Conservation (phyloP, 1,139 yeast species). For the Magnusiomyces suaveolens region DNA sequence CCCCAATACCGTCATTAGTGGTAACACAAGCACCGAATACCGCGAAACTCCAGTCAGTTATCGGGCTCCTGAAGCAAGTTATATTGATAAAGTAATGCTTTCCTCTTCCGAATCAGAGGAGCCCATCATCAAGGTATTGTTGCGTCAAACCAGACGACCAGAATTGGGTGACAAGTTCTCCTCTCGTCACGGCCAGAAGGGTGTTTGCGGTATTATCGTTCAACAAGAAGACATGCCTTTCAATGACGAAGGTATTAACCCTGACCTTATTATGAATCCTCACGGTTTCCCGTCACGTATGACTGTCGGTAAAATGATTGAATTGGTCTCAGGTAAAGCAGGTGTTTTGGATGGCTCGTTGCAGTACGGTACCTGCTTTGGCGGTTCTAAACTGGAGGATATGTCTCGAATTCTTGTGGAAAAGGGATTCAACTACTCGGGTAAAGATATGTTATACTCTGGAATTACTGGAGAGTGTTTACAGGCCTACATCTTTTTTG, state of each 20-base stretch:
- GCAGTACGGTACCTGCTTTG: conserved; percentile 96
- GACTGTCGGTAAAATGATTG: conserved; percentile 99
- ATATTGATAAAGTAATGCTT: conserved; percentile 96
- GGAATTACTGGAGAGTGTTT: conserved; percentile 97
- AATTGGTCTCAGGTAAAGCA: conserved; percentile 91
- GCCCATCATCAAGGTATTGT: conserved; percentile 79
- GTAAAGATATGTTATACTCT: conserved; percentile 95
- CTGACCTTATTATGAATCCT: conserved; percentile 96
- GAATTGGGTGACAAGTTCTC: conserved; percentile 97
- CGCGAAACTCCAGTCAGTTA: conserved; percentile 87
- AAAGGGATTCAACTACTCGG: conserved; percentile 87
- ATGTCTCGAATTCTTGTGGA: conserved; percentile 91
- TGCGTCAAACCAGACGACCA: conserved; percentile 95
- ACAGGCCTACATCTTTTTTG: conserved; percentile 95
- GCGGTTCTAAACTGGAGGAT: conserved; percentile 89
- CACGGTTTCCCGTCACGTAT: conserved; percentile 99
- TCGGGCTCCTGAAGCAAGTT: conserved; percentile 91
- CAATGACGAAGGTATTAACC: conserved; percentile 78
- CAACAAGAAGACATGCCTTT: conserved; percentile 96
- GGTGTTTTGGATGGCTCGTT: conserved; percentile 88
- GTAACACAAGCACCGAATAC: conserved; percentile 39
- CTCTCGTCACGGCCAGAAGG: conserved; percentile 96
- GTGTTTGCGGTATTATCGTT: conserved; percentile 96
- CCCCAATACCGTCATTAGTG: conserved; percentile 18
- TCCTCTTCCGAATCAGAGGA: conserved; percentile 92